A percentile compares a stretch with the other conserved stretches of the same genome.
Conservation (phyloP, 2,329 filamentous ascomycete genomes). For the Diatrype stigma region DNA sequence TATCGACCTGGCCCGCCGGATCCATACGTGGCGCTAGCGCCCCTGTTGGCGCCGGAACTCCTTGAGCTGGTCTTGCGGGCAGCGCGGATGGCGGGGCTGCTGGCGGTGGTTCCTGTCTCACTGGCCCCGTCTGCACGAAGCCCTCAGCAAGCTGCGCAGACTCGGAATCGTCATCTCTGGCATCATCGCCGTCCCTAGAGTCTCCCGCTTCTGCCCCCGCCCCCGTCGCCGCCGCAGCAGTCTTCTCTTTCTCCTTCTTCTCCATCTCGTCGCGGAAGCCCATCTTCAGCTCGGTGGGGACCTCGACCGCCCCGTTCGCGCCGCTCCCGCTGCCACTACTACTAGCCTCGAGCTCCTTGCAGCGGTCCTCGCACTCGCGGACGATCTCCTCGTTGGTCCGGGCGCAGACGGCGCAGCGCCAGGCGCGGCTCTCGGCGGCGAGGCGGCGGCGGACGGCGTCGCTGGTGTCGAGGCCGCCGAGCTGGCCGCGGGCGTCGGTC, state of each 20-base stretch:
- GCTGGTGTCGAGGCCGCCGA: slow-evolving; percentile 80
- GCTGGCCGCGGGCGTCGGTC: slow-evolving; percentile 78
- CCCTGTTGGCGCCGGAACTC: slow-evolving; percentile 24
- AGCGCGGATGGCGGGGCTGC: slow-evolving; percentile 9
- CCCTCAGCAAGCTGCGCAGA: slow-evolving; percentile 52
- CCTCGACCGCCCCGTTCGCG: slow-evolving; percentile 37
- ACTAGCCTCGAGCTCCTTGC: slow-evolving; percentile 14
- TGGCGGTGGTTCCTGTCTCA: slow-evolving; percentile 15
- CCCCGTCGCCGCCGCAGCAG: slow-evolving; percentile 4
- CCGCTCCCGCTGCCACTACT: slow-evolving; percentile 12
- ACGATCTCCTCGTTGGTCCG: slow-evolving; percentile 72
- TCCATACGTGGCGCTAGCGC: slow-evolving; percentile 22
- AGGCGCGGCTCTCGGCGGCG: slow-evolving; percentile 62
- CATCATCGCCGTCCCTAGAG: slow-evolving; percentile 1
- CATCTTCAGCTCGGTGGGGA: slow-evolving; percentile 57
- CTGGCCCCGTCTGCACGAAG: slow-evolving; percentile 49
- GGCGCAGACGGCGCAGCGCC: slow-evolving; percentile 67
- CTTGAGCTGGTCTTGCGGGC: slow-evolving; percentile 19
- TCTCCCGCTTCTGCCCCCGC: neutral
- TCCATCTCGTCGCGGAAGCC: slow-evolving; percentile 70
- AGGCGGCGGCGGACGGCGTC: slow-evolving; percentile 63
- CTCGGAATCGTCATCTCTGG: slow-evolving; percentile 32
- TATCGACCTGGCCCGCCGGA: slow-evolving; percentile 18
- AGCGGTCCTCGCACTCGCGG: slow-evolving; percentile 58
- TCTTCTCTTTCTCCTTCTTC: slow-evolving; percentile 26